Conservation (phyloP, 768 basidiomycete genomes). For the Trametes villosa region DNA sequence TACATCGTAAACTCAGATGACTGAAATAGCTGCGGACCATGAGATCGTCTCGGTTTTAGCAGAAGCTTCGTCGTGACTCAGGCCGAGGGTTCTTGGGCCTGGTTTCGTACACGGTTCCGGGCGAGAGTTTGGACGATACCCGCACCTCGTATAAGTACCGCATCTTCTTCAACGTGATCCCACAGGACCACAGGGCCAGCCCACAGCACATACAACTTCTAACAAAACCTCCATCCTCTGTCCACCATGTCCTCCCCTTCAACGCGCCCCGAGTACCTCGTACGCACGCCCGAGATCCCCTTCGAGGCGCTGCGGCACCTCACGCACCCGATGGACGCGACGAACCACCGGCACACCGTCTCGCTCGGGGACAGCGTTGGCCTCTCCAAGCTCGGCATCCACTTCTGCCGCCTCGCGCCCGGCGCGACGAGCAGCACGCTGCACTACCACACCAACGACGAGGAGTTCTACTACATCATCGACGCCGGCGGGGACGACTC, state of each 20-base stretch:
- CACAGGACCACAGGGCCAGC: too few species aligned
- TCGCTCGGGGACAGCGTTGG: constrained; percentile 26
- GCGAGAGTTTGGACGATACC: too few species aligned
- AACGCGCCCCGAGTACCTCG: constrained; percentile 7
- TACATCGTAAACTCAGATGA: too few species aligned
- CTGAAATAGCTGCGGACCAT: too few species aligned
- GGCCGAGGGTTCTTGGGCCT: too few species aligned
- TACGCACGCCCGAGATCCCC: constrained; percentile 14
- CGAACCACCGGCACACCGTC: constrained; percentile 12
- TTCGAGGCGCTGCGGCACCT: background rate
- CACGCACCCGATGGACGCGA: constrained; percentile 17
- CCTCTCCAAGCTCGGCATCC: constrained; percentile 26
- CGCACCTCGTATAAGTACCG: too few species aligned
- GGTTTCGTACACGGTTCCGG: too few species aligned
- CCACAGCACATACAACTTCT: too few species aligned
- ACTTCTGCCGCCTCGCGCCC: constrained; percentile 26
- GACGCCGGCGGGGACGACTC: constrained; percentile 18
- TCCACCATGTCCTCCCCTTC: constrained; percentile 7
- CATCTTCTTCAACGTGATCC: too few species aligned
- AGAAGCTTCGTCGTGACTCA: too few species aligned
- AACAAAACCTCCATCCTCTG: too few species aligned
- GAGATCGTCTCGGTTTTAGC: too few species aligned
- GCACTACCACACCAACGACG: constrained; percentile 29
- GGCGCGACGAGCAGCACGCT: constrained; percentile 22
- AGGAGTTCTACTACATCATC: constrained; percentile 30